Evolutionary conservation across 805 yeast genomes (phyloP).

Genomic region (Hanseniaspora clermontiae): DNA sequence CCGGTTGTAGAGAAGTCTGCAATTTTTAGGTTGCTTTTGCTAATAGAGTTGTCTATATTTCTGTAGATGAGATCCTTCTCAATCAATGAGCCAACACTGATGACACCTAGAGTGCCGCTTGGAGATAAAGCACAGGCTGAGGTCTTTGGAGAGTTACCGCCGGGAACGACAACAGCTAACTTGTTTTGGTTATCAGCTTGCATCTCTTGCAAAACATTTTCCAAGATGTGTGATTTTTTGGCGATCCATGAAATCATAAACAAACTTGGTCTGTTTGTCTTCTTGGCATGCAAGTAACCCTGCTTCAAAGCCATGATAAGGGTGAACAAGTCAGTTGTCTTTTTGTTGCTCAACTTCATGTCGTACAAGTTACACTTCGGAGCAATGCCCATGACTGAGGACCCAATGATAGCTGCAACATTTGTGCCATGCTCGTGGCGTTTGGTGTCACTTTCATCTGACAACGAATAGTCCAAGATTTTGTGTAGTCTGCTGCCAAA

Average conservation of each 20-base stretch:
- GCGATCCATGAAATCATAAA: conserved; percentile 31
- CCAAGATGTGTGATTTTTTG: conserved; percentile 31
- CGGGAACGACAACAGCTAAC: conserved; percentile 37
- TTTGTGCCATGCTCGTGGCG: conserved; percentile 41
- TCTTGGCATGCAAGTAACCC: conserved; percentile 22
- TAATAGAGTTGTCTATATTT: background rate
- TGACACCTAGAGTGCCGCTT: conserved; percentile 27
- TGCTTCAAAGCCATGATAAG: conserved; percentile 28
- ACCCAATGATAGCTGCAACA: conserved; percentile 43
- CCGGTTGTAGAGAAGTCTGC: conserved; percentile 1
- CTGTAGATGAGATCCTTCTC: background rate
- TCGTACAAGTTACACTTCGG: conserved; percentile 35
- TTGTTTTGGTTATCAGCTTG: conserved; percentile 27
- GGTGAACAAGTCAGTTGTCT: conserved; percentile 28
- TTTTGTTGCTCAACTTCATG: conserved; percentile 33
- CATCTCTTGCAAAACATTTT: conserved; percentile 35
- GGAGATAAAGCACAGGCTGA: conserved; percentile 39
- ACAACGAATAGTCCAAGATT: conserved; percentile 36
- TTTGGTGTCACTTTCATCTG: conserved; percentile 23
- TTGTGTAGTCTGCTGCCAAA: conserved; percentile 33
- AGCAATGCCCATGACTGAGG: conserved; percentile 41
- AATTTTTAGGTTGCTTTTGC: background rate
- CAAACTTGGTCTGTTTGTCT: conserved; percentile 30
- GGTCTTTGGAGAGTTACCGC: conserved; percentile 34
- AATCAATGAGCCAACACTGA: conserved; percentile 1